Evolutionary conservation across 2,329 filamentous ascomycete species (phyloP).

Genomic region (Paracoccidioides lutzii): DNA sequence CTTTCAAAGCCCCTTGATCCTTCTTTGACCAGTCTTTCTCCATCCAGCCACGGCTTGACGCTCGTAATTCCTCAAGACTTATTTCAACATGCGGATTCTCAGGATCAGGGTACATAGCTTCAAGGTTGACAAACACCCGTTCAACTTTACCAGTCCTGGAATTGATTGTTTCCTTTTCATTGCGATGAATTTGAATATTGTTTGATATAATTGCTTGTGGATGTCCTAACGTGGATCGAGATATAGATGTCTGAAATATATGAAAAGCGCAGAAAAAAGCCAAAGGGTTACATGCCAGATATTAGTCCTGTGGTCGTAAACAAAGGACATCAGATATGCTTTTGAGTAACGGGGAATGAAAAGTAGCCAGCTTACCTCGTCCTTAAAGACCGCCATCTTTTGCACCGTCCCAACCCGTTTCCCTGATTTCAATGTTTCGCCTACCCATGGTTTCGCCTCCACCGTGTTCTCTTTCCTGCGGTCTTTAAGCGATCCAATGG

Average conservation of each 20-base stretch:
- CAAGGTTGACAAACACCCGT: constrained; percentile 74
- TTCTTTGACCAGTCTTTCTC: constrained; percentile 40
- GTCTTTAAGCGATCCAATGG: constrained; percentile 71
- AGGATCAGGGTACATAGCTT: constrained; percentile 69
- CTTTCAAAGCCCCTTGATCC: constrained; percentile 40
- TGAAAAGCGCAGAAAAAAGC: constrained; percentile 31
- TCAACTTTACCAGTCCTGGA: constrained; percentile 71
- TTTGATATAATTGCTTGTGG: constrained; percentile 31
- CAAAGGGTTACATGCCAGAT: constrained; percentile 33
- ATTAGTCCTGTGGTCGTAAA: constrained; percentile 99
- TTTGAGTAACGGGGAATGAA: constrained; percentile 21
- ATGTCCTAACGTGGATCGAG: constrained; percentile 32
- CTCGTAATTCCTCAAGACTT: constrained; percentile 86
- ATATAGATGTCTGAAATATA: constrained; percentile 30
- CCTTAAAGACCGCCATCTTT: constrained; percentile 90
- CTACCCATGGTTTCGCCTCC: constrained; percentile 79
- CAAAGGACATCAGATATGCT: constrained; percentile 37
- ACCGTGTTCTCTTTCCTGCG: constrained; percentile 88
- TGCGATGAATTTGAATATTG: constrained; percentile 48
- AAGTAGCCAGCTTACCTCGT: constrained; percentile 62
- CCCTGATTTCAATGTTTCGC: constrained; percentile 77
- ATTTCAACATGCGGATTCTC: constrained; percentile 60
- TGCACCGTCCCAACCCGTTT: constrained; percentile 63
- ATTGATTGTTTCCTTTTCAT: constrained; percentile 70
- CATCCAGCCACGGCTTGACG: constrained; percentile 57